phyloP scores from a whole-genome alignment of 805 yeast species.

The Wickerhamomyces chambardii region DNA sequence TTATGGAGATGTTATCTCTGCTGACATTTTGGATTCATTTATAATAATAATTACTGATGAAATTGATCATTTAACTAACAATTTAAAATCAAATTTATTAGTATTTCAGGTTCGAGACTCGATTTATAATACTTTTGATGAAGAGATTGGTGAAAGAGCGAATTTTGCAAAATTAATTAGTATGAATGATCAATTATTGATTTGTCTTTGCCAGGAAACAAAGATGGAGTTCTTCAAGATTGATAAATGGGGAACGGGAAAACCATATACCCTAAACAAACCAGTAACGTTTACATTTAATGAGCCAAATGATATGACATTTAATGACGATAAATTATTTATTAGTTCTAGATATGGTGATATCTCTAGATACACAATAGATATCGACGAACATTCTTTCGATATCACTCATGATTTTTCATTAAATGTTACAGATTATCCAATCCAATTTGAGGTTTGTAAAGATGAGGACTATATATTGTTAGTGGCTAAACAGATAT shows the following conservation, averaged over 20 bases:
- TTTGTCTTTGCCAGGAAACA: background rate
- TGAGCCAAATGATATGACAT: conserved; percentile 14
- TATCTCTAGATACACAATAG: background rate
- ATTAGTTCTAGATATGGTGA: conserved; percentile 16
- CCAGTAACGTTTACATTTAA: background rate
- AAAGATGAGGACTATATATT: conserved; percentile 6
- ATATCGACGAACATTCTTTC: background rate
- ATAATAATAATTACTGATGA: conserved; percentile 5
- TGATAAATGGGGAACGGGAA: background rate
- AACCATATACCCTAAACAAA: too few relatives aligned
- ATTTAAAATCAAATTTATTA: background rate
- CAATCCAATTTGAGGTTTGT: conserved; percentile 8
- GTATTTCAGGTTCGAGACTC: conserved; percentile 6
- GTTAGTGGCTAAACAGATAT: conserved; percentile 10
- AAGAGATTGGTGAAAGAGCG: too few relatives aligned
- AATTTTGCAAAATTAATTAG: background rate
- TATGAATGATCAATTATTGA: background rate
- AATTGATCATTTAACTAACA: background rate
- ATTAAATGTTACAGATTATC: conserved; percentile 7
- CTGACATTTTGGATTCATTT: conserved; percentile 11
- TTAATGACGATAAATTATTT: conserved; percentile 6
- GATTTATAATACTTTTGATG: conserved; percentile 1
- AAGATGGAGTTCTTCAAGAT: too few relatives aligned
- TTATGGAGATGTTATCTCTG: conserved; percentile 6
- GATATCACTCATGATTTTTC: background rate